Evolutionary conservation across 495 filamentous ascomycete species (phyloP), one percentile per base, ranked within the genome.

Genomic region (Xanthoparmelia taractica): DNA sequence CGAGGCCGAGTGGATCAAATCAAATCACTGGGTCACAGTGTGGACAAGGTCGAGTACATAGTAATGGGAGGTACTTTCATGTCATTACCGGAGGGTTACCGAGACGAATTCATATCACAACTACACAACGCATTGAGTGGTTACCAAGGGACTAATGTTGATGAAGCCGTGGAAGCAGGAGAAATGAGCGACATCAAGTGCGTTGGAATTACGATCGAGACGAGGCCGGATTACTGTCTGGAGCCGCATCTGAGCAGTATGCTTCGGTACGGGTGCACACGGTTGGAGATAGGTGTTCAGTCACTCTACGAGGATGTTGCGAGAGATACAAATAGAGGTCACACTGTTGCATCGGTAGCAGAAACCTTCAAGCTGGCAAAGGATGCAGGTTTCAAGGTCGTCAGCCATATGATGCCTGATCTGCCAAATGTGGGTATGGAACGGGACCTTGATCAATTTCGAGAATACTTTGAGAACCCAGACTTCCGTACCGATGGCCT

Each of bases 1-100:
- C 82, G 94, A 69, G 94, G 94, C 38, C 85, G 94, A 52, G 94
- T 98, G 29, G 95, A 97, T 67, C 94, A 98, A 78, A 89, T 98
- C 72, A 94, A 95, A 72, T 84, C 88, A 7, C 79, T 98, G 23
- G 94, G 94, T 1, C 94, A 98, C 75, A 95, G 90, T 63, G 94
- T 98, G 38, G 94, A 98, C 74, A 98, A 98, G 71, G 94, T 98
- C 4, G 94, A 98, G 77, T 98, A 97, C 72, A 98, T 98, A 71
- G 96, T 98, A 67, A 98, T 98, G 94, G 94, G 94, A 63, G 94
- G 94, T 63, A 98, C 94, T 1, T 98, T 98, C 74, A 97, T 98
- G 94, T 97, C 92, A 0, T 76, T 98, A 20, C 84, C 94, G 5
- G 85, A 91, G 69, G 83, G 85, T 15, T 97, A 98, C 72, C 80